These are phyloP conservation scores for Zymoseptoria tritici DNA, from an alignment of 2,329 filamentous ascomycete genomes.

Conservation along the genomic window DNA sequence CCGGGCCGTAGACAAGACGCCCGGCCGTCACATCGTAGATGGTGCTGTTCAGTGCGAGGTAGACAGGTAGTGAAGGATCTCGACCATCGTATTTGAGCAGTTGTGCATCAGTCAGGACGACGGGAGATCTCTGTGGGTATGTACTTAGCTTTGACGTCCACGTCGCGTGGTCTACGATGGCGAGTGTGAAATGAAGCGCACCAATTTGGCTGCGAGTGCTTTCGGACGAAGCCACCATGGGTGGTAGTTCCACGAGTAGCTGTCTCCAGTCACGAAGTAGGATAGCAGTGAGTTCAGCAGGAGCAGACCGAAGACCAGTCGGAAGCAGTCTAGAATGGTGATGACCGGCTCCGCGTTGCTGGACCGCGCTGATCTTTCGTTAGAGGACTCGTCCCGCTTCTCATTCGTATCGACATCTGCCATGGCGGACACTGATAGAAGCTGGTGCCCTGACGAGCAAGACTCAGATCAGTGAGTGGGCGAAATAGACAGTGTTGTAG, in stretches of 20 bases:
- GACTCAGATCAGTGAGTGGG: not conserved
- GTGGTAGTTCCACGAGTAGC: slow-evolving; percentile 60
- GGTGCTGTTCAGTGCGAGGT: slow-evolving; percentile 80
- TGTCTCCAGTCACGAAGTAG: slow-evolving; percentile 38
- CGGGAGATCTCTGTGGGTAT: slow-evolving; percentile 44
- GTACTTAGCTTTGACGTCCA: slow-evolving; percentile 1
- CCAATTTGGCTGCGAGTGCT: slow-evolving; percentile 27
- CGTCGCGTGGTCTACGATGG: not conserved
- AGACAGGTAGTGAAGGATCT: slow-evolving; percentile 68
- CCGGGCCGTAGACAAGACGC: slow-evolving; percentile 49
- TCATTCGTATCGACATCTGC: not conserved
- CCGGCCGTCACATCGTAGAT: slow-evolving; percentile 76
- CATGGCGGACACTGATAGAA: not conserved
- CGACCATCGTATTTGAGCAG: slow-evolving; percentile 70
- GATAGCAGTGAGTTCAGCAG: slow-evolving; percentile 30
- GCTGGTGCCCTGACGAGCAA: not conserved
- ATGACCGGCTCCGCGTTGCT: slow-evolving; percentile 2
- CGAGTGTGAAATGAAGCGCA: slow-evolving; percentile 21
- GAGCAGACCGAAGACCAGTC: slow-evolving; percentile 29
- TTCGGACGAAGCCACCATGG: slow-evolving; percentile 54
- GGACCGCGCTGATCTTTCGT: not conserved
- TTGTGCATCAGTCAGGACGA: slow-evolving; percentile 66
- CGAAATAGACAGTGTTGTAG: too few relatives aligned
- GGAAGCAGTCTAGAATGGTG: slow-evolving; percentile 25
- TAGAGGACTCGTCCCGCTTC: not conserved